These are phyloP conservation scores for Citrus sp. DNA, from an alignment of 345 rosid genomes.

Conservation along the genomic window DNA sequence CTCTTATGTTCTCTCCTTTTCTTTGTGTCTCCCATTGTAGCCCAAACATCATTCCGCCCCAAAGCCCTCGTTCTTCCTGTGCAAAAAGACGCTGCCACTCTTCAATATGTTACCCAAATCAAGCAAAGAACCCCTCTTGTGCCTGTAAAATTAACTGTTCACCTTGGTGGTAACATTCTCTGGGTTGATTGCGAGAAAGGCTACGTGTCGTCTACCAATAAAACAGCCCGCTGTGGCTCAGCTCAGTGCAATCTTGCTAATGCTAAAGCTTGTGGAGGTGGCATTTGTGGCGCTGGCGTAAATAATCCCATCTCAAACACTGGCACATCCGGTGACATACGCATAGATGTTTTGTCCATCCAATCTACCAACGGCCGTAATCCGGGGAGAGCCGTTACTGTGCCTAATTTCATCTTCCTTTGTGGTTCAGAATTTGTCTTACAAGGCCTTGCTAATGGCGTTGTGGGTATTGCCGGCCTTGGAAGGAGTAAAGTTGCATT, in stretches of 20 bases:
- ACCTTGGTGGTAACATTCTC: constrained; percentile 31
- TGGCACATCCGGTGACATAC: constrained; percentile 17
- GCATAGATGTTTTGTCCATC: constrained; percentile 21
- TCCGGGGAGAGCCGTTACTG: constrained; percentile 20
- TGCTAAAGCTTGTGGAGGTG: constrained; percentile 18
- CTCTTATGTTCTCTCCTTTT: constrained; percentile 2
- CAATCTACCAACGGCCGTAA: constrained; percentile 25
- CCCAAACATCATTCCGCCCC: constrained; percentile 16
- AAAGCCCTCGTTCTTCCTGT: constrained; percentile 27
- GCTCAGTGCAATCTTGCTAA: constrained; percentile 23
- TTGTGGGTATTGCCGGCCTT: constrained; percentile 22
- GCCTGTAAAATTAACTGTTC: constrained; percentile 19
- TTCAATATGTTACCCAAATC: constrained; percentile 20
- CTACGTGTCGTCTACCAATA: constrained; percentile 29
- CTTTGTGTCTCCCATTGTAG: background rate
- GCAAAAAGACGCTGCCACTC: constrained; percentile 21
- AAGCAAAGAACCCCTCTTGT: constrained; percentile 21
- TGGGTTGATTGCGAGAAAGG: constrained; percentile 39
- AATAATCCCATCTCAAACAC: constrained; percentile 16
- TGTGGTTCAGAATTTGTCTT: constrained; percentile 5
- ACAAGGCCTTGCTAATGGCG: constrained; percentile 21
- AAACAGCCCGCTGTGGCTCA: constrained; percentile 20
- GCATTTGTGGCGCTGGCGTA: constrained; percentile 21
- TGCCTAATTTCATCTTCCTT: constrained; percentile 17
- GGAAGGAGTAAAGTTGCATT: constrained; percentile 11